A percentile compares a stretch with the other conserved stretches of the same genome.
Conservation (phyloP, 129 eudicot species). For the Flaveria bidentis region DNA sequence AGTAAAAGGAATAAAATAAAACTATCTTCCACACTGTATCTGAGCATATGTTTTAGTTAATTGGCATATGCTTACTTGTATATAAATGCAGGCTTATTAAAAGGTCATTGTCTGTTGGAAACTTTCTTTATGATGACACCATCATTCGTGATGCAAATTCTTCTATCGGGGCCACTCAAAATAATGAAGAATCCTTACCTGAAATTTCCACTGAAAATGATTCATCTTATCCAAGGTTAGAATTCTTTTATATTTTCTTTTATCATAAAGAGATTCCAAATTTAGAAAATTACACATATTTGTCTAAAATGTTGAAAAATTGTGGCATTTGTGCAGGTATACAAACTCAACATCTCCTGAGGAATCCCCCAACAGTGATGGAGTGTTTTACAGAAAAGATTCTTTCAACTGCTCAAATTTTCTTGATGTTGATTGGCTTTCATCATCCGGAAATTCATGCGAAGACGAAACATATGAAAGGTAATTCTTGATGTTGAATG, state of each 20-base stretch:
- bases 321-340: conserved; percentile 41
- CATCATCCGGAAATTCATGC: conserved; percentile 81
- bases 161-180: conserved; percentile 40
- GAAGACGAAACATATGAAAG: conserved; percentile 83
- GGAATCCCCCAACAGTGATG: conserved; percentile 49
- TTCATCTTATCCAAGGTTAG: conserved; percentile 62
- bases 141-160: conserved; percentile 53
- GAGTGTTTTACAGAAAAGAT: conserved; percentile 45
- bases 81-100: conserved; percentile 53
- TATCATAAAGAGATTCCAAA: background rate
- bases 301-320: background rate
- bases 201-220: conserved; percentile 64
- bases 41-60: conserved; percentile 2
- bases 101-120: conserved; percentile 87
- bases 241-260: background rate
- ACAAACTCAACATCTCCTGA: conserved; percentile 51
- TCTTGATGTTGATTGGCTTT: conserved; percentile 80
- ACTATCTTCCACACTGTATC: background rate
- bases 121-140: conserved; percentile 71
- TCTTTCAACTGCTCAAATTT: conserved; percentile 71
- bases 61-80: background rate
- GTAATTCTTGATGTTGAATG: conserved; percentile 32
- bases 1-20: background rate
- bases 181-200: conserved; percentile 52
- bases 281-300: background rate